A percentile compares a stretch with the other conserved stretches of the same genome.
Evolutionary conservation across 257 asterid species (phyloP).

Genomic region (Fraxinus excelsior): DNA sequence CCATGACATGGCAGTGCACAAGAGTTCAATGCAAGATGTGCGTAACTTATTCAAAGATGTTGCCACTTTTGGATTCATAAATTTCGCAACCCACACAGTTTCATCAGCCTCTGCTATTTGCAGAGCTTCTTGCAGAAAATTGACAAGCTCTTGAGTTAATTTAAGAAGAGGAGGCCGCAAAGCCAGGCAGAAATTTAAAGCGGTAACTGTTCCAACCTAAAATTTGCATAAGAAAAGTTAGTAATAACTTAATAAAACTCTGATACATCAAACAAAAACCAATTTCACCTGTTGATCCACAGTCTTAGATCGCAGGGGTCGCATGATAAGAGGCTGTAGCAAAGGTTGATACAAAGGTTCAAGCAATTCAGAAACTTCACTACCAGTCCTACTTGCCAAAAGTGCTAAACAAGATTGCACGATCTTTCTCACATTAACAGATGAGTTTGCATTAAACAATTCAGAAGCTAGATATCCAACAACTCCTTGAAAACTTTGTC

Average conservation of each 20-base stretch:
- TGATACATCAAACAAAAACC: slow-evolving; percentile 23
- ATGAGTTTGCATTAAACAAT: slow-evolving; percentile 82
- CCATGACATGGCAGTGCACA: slow-evolving; percentile 99
- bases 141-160: slow-evolving; percentile 88
- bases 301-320: slow-evolving; percentile 91
- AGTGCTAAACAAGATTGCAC: slow-evolving; percentile 99
- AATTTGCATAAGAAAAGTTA: slow-evolving; percentile 23
- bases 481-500: slow-evolving; percentile 95
- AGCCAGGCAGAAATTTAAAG: slow-evolving; percentile 96
- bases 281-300: slow-evolving; percentile 90
- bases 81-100: slow-evolving; percentile 81
- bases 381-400: slow-evolving; percentile 97
- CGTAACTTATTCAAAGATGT: slow-evolving; percentile 91
- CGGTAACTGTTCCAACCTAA: slow-evolving; percentile 97
- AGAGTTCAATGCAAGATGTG: slow-evolving; percentile 95
- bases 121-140: slow-evolving; percentile 95
- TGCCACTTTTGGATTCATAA: slow-evolving; percentile 88
- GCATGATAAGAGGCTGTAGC: slow-evolving; percentile 92
- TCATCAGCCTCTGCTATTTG: slow-evolving; percentile 99
- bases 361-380: slow-evolving; percentile 98
- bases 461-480: slow-evolving; percentile 94
- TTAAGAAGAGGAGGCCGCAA: slow-evolving; percentile 98
- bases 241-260: slow-evolving; percentile 26
- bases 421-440: slow-evolving; percentile 82
- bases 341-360: slow-evolving; percentile 91